A percentile compares a stretch with the other conserved stretches of the same genome.
phyloP scores from a whole-genome alignment of 495 filamentous ascomycete genomes.

The Aspergillus haitiensis region DNA sequence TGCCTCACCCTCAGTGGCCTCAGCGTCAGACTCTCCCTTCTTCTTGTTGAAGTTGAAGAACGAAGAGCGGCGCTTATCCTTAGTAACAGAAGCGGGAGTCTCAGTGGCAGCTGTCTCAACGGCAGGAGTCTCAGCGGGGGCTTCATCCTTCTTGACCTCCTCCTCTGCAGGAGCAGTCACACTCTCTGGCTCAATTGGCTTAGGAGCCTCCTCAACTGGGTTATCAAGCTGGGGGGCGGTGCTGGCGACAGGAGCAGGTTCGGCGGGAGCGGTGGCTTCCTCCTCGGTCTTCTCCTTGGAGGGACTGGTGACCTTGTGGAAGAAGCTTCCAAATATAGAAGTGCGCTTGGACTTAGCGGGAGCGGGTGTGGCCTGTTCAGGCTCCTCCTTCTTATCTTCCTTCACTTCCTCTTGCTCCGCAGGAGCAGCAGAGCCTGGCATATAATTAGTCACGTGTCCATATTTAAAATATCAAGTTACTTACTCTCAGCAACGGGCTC shows the following conservation, averaged over 20 bases:
- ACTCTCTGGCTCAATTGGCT: slow-evolving; percentile 47
- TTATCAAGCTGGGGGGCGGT: slow-evolving; percentile 54
- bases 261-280: slow-evolving; percentile 50
- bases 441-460: slow-evolving; percentile 12
- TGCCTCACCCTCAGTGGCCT: slow-evolving; percentile 49
- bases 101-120: slow-evolving; percentile 36
- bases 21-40: slow-evolving; percentile 53
- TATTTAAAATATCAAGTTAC: neutral
- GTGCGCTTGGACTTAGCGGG: slow-evolving; percentile 48
- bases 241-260: slow-evolving; percentile 45
- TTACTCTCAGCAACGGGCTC: slow-evolving; percentile 30
- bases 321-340: slow-evolving; percentile 54
- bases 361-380: slow-evolving; percentile 29
- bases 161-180: slow-evolving; percentile 45
- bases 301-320: slow-evolving; percentile 57
- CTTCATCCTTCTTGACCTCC: slow-evolving; percentile 41
- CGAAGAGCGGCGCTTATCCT: slow-evolving; percentile 57
- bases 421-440: slow-evolving; percentile 22
- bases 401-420: slow-evolving; percentile 24
- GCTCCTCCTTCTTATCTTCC: slow-evolving; percentile 31
- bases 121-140: slow-evolving; percentile 34
- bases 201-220: slow-evolving; percentile 47
- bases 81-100: slow-evolving; percentile 36
- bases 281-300: slow-evolving; percentile 53
- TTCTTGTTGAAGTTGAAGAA: slow-evolving; percentile 58